Conservation (phyloP, 208 protist genomes). For the Trichomonas tenax region DNA sequence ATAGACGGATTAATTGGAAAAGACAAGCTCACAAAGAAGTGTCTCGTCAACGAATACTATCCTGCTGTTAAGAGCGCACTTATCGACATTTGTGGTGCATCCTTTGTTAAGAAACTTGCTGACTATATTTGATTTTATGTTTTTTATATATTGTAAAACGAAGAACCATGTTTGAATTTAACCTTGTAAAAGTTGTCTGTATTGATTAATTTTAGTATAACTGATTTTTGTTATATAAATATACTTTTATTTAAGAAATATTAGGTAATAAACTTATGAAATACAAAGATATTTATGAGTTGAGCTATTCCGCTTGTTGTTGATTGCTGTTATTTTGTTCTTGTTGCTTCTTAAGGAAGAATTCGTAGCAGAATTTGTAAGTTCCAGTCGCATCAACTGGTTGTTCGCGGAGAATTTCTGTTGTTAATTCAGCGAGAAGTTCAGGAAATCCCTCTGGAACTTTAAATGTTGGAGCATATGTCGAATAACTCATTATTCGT, state of each 20-base stretch:
- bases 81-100: not conserved
- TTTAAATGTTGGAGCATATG: not conserved
- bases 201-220: too few species aligned
- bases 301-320: not conserved
- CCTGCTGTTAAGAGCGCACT: not conserved
- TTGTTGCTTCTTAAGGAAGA: not conserved
- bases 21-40: not conserved
- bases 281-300: too few species aligned
- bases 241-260: too few species aligned
- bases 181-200: too few species aligned
- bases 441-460: slow-evolving; percentile 17
- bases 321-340: not conserved
- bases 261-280: too few species aligned
- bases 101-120: not conserved
- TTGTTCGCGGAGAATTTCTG: slow-evolving; percentile 4
- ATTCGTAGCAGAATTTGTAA: slow-evolving; percentile 17
- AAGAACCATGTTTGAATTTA: too few species aligned
- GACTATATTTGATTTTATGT: not conserved
- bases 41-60: not conserved
- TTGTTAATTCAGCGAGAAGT: not conserved
- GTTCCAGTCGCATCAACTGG: not conserved
- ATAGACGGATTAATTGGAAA: not conserved
- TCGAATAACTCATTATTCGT: not conserved
- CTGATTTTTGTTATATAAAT: too few species aligned
- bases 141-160: not conserved